Percentiles rank a stretch among this genome's conserved stretches.
phyloP scores from a whole-genome alignment of 129 eudicot species.

The Logfia minima region DNA sequence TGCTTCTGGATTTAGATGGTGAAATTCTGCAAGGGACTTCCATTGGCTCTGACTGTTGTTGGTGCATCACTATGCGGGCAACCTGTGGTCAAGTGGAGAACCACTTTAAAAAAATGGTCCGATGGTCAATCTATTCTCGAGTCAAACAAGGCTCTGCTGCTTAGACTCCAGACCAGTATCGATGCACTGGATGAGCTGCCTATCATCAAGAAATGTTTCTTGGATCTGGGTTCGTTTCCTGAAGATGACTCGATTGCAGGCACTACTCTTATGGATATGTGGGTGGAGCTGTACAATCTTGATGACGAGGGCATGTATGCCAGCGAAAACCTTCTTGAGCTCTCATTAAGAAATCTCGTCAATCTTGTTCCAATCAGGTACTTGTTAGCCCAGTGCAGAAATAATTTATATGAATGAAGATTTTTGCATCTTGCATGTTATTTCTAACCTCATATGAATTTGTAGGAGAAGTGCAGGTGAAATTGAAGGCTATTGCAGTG shows the following conservation, averaged over 20 bases:
- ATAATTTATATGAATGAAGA: not conserved
- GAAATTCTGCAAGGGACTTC: slow-evolving; percentile 45
- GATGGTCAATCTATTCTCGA: slow-evolving; percentile 36
- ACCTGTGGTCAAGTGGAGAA: slow-evolving; percentile 29
- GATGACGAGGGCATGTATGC: slow-evolving; percentile 42
- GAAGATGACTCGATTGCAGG: slow-evolving; percentile 43
- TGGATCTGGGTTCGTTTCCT: slow-evolving; percentile 46
- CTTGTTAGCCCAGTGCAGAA: not conserved
- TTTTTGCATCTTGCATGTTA: slow-evolving; percentile 2
- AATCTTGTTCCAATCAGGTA: slow-evolving; percentile 31
- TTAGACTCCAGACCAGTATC: slow-evolving; percentile 37
- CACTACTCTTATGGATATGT: slow-evolving; percentile 40
- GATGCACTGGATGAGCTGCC: slow-evolving; percentile 34
- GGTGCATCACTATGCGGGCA: slow-evolving; percentile 43
- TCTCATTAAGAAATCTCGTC: slow-evolving; percentile 35
- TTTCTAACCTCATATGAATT: not conserved
- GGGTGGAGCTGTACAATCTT: slow-evolving; percentile 37
- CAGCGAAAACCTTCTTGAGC: slow-evolving; percentile 27
- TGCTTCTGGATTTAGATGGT: slow-evolving; percentile 37
- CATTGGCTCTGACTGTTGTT: slow-evolving; percentile 45
- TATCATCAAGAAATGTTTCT: slow-evolving; percentile 29
- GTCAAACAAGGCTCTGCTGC: slow-evolving; percentile 26
- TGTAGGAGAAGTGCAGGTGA: slow-evolving; percentile 41
- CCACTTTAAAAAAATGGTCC: slow-evolving; percentile 30
- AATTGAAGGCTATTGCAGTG: slow-evolving; percentile 40